These are phyloP conservation scores for Pseudogymnoascus sp. DNA, from an alignment of 2,329 filamentous ascomycete species.

Conservation along the genomic window DNA sequence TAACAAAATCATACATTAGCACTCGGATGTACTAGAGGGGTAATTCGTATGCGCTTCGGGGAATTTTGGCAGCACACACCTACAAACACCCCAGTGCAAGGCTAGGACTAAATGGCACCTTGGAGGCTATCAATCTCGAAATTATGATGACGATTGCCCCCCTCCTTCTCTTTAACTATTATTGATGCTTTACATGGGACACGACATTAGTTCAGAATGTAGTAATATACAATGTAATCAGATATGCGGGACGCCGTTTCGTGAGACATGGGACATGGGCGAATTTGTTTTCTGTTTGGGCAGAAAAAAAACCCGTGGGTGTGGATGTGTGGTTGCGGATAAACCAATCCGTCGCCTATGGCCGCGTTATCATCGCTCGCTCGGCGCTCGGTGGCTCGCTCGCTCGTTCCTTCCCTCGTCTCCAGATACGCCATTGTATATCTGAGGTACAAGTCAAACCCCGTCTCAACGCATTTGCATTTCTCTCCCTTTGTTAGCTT, in stretches of 20 bases:
- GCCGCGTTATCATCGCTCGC: not conserved
- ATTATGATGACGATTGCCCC: not conserved
- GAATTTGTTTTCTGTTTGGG: not conserved
- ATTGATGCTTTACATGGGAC: conserved; percentile 1
- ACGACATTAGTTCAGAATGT: not conserved
- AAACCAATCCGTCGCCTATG: conserved; percentile 5
- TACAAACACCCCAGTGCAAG: not conserved
- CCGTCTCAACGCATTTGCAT: not conserved
- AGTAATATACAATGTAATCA: not conserved
- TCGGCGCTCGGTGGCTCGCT: not conserved
- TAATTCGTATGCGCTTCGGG: not conserved
- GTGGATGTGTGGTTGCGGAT: not conserved
- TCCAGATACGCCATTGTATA: conserved; percentile 4
- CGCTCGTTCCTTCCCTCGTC: not conserved
- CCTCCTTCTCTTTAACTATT: not conserved
- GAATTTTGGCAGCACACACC: not conserved
- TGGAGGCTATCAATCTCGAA: conserved; percentile 3
- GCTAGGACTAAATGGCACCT: not conserved
- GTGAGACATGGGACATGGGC: not conserved
- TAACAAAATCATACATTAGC: not conserved
- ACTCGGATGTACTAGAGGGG: not conserved
- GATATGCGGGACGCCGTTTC: conserved; percentile 5
- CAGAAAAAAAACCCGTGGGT: not conserved
- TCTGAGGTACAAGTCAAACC: not conserved
- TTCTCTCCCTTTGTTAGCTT: not conserved